These are phyloP conservation scores for Trichothecium roseum DNA, from an alignment of 2,329 filamentous ascomycete species.

Conservation along the genomic window DNA sequence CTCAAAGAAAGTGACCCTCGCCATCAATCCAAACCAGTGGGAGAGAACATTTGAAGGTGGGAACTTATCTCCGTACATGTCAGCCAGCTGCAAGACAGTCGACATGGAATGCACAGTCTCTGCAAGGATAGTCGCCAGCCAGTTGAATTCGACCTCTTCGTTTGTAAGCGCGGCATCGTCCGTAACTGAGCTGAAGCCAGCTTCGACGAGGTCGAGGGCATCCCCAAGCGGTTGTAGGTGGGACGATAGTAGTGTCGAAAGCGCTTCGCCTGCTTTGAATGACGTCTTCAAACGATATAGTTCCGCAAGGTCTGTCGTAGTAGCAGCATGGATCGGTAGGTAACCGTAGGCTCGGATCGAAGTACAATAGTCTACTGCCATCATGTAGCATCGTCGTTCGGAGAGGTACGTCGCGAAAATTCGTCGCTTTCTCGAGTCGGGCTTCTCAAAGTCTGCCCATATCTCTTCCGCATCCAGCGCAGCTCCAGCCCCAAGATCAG, in stretches of 20 bases:
- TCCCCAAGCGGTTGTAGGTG: constrained; percentile 36
- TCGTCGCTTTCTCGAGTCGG: constrained; percentile 53
- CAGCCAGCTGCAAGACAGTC: constrained; percentile 62
- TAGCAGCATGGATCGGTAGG: constrained; percentile 21
- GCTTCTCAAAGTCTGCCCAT: constrained; percentile 49
- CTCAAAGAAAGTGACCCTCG: constrained; percentile 59
- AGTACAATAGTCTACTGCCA: constrained; percentile 47
- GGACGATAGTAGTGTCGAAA: constrained; percentile 34
- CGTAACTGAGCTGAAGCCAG: constrained; percentile 38
- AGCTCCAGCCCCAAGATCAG: constrained; percentile 35
- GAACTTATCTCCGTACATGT: constrained; percentile 43
- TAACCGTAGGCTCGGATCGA: constrained; percentile 34
- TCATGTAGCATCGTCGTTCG: constrained; percentile 59
- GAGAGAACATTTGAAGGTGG: constrained; percentile 48
- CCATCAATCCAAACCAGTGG: constrained; percentile 68
- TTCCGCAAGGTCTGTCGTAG: constrained; percentile 15
- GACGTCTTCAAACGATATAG: constrained; percentile 18
- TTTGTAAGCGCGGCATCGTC: constrained; percentile 36
- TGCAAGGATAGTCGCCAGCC: constrained; percentile 51
- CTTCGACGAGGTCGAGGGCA: constrained; percentile 38
- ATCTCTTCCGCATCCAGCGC: constrained; percentile 43
- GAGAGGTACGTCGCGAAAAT: constrained; percentile 61
- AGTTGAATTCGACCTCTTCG: constrained; percentile 46
- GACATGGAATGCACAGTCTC: constrained; percentile 68
- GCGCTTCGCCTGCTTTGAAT: constrained; percentile 19